These are phyloP conservation scores for Bauhinia variegata DNA, from an alignment of 306 rosid genomes.

Conservation along the genomic window DNA sequence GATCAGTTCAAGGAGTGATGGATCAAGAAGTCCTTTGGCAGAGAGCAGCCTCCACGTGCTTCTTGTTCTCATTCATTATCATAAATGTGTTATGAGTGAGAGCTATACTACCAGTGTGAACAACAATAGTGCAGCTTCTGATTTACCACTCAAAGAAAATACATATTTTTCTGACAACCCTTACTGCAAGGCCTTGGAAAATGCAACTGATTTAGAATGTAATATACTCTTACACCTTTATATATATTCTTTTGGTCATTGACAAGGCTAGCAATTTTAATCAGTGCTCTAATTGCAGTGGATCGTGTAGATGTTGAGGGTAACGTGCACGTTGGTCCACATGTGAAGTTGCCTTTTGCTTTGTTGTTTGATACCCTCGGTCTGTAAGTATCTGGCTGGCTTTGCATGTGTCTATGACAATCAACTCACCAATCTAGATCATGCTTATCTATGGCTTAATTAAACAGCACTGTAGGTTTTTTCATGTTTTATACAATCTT, in stretches of 20 bases:
- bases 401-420: slow-evolving; percentile 19
- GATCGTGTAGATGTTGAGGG: slow-evolving; percentile 84
- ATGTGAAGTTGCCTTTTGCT: slow-evolving; percentile 91
- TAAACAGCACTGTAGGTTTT: slow-evolving; percentile 6
- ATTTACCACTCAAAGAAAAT: slow-evolving; percentile 59
- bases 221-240: slow-evolving; percentile 36
- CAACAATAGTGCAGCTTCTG: slow-evolving; percentile 54
- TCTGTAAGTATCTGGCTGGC: slow-evolving; percentile 57
- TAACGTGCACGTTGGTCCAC: slow-evolving; percentile 62
- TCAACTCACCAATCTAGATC: slow-evolving; percentile 5
- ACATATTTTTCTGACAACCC: slow-evolving; percentile 77
- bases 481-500: no score
- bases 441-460: slow-evolving; percentile 17
- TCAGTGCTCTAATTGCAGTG: slow-evolving; percentile 61
- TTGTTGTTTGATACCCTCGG: slow-evolving; percentile 89
- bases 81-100: slow-evolving; percentile 61
- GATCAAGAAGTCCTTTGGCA: slow-evolving; percentile 72
- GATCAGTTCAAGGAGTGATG: slow-evolving; percentile 74
- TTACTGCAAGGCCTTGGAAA: slow-evolving; percentile 82
- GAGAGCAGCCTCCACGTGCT: slow-evolving; percentile 88
- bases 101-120: slow-evolving; percentile 44
- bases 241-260: slow-evolving; percentile 29
- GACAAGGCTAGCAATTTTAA: slow-evolving; percentile 30
- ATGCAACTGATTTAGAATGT: slow-evolving; percentile 90
- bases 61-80: slow-evolving; percentile 91